Percentiles rank a stretch among this genome's conserved stretches.
phyloP scores from a whole-genome alignment of 148 eudicot species.

The Vaccinium myrtillus region DNA sequence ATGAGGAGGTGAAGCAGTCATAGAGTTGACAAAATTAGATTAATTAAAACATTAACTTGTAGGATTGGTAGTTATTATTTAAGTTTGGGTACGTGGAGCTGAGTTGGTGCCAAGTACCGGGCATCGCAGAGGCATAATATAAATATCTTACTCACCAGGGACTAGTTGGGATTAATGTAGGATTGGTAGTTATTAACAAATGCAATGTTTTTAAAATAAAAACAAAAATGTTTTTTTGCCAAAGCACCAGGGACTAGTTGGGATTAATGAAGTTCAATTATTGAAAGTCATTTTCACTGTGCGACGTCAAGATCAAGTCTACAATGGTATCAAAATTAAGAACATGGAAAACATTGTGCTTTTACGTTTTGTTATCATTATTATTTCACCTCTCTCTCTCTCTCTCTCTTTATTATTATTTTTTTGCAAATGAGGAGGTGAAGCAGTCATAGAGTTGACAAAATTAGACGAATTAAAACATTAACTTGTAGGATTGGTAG shows the following conservation, averaged over 20 bases:
- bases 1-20: neutral
- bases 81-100: neutral
- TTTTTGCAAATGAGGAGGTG: neutral
- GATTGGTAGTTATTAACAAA: too few species aligned
- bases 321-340: neutral
- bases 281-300: neutral
- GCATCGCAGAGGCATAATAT: neutral
- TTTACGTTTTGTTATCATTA: neutral
- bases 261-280: neutral
- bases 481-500: neutral
- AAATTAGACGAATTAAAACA: neutral
- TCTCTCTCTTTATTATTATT: neutral
- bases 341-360: neutral
- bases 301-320: neutral
- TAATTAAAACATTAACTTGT: neutral
- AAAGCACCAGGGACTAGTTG: too few species aligned
- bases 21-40: neutral
- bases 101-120: neutral
- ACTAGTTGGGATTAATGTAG: too few species aligned
- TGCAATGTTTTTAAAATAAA: too few species aligned
- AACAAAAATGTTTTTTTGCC: too few species aligned
- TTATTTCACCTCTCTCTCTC: too few species aligned
- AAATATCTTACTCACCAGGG: too few species aligned
- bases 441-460: neutral
- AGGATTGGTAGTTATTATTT: neutral